Evolutionary conservation across 495 filamentous ascomycete species (phyloP).

Genomic region (Pseudoneurospora amorphoporcata): DNA sequence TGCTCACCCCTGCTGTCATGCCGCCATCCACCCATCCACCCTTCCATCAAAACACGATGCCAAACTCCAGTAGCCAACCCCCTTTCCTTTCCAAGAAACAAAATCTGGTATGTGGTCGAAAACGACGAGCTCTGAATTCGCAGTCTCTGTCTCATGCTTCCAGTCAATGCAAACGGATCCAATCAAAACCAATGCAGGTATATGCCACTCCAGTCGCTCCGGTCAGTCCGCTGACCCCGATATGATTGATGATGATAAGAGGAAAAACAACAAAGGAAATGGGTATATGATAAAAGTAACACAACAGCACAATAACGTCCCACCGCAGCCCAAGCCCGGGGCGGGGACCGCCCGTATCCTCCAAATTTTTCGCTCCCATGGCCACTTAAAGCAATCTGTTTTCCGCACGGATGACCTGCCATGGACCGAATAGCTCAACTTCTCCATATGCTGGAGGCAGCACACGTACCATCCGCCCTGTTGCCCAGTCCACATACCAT

Average conservation of each 20-base stretch:
- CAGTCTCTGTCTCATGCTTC: not conserved
- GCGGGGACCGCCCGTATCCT: not conserved
- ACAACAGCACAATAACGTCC: not conserved
- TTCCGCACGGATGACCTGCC: slow-evolving; percentile 25
- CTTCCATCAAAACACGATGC: not conserved
- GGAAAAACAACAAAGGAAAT: not conserved
- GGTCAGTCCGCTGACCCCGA: not conserved
- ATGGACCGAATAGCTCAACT: slow-evolving; percentile 25
- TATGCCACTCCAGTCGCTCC: not conserved
- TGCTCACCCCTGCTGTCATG: not conserved
- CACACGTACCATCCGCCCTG: slow-evolving; percentile 31
- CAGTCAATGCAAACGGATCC: not conserved
- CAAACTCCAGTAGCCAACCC: not conserved
- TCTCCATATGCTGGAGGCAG: slow-evolving; percentile 32
- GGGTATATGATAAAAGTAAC: not conserved
- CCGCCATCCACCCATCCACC: not conserved
- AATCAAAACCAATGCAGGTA: not conserved
- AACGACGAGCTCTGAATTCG: not conserved
- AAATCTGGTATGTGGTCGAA: not conserved
- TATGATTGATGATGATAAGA: not conserved
- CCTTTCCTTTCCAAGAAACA: not conserved
- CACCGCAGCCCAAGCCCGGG: not conserved
- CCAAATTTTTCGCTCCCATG: not conserved
- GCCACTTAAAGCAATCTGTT: slow-evolving; percentile 19
- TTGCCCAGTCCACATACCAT: slow-evolving; percentile 40